Percentiles rank a stretch among this genome's conserved stretches.
These are phyloP conservation scores for Erigeron canadensis DNA, from an alignment of 129 eudicot species.

Conservation along the genomic window DNA sequence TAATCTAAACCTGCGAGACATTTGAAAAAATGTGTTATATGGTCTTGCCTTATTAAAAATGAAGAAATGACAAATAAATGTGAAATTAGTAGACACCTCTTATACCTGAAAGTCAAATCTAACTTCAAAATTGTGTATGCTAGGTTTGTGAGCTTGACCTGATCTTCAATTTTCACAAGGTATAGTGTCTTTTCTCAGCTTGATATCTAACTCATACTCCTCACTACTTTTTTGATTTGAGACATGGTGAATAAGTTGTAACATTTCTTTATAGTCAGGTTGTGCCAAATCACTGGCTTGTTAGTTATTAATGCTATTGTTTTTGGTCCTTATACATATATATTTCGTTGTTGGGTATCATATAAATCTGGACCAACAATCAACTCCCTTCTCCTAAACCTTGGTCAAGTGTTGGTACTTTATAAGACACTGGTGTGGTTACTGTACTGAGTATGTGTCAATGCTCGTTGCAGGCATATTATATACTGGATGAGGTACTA, in stretches of 20 bases:
- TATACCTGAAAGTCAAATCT: constrained; percentile 1
- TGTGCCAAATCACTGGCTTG: constrained; percentile 6
- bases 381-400: background rate
- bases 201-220: background rate
- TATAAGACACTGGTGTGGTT: background rate
- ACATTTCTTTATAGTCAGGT: too few species aligned
- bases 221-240: background rate
- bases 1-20: constrained; percentile 16
- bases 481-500: constrained; percentile 82
- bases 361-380: background rate
- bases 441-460: background rate
- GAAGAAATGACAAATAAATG: background rate
- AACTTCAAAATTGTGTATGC: constrained; percentile 21
- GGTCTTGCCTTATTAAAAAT: background rate
- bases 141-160: constrained; percentile 96
- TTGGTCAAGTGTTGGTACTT: constrained; percentile 3
- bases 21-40: constrained; percentile 4
- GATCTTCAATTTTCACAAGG: constrained; percentile 94
- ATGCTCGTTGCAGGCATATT: constrained; percentile 67
- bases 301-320: background rate
- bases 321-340: background rate
- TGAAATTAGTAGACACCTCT: background rate
- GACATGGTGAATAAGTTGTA: background rate
- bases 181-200: constrained; percentile 27
- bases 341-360: background rate